Base-by-base conservation (phyloP, 2,329 filamentous ascomycete species). In the Colletotrichum theobromicola region DNA sequence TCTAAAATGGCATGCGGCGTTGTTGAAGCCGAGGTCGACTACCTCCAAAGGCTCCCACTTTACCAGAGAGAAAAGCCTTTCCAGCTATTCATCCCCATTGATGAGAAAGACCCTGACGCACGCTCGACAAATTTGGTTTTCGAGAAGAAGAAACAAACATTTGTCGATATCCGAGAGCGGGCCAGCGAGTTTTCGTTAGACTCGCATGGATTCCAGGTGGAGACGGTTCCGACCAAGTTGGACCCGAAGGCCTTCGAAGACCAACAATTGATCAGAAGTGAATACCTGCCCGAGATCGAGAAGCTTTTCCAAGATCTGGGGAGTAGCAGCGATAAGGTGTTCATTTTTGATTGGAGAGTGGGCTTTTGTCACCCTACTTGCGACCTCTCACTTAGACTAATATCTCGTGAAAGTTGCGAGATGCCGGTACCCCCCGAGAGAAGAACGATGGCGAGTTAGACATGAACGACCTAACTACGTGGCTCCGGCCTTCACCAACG, bases 391-490 rank as follows among this genome's bases (percentile, higher is more conserved):
- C 24, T 12, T 10, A 16, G 26, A 24, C 53, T 57, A 24, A 57
- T 18, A 28, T 57, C 10, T 18, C 8, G 10, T 13, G 10, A 4
- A 28, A 57, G 53, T 28, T 57, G 24, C 21, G 53, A 15, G 53
- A 57, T 57, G 53, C 53, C 21, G 24, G 53, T 13, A 15, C 24
- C 4, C 53, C 53, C 5, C 53, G 53, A 13, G 53, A 57, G 21
- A 30, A 2, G 9, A 13, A 57, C 13, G 26, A 57, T 57, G 53
- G 53, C 37, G 78, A 79, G 63, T 83, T 82, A 10, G 80, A 80
- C 5, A 80, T 71, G 9, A 82, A 78, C 26, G 53, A 28, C 53
- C 12, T 57, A 66, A 83, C 83, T 4, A 79, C 79, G 12, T 76
- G 73, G 53, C 53, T 57, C 21, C 53, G 53, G 7, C 53, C 69